phyloP scores from a whole-genome alignment of 1,284 basidiomycete species.

The Papiliotrema terrestris region DNA sequence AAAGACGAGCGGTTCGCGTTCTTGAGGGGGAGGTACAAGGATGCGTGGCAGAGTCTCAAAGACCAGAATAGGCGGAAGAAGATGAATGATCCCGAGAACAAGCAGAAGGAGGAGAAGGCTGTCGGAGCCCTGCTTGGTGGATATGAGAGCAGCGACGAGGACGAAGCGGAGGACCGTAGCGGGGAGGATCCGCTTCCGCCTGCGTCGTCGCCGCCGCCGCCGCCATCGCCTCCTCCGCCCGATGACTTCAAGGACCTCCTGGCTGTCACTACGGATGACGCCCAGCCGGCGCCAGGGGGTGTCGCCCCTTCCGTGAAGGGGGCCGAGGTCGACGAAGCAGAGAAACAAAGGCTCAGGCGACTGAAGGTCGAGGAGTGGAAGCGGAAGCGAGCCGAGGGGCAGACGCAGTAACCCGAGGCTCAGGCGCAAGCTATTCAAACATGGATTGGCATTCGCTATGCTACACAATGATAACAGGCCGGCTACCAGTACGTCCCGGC shows the following conservation, averaged over 20 bases:
- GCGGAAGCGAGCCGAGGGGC: constrained; percentile 8
- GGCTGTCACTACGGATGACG: neutral
- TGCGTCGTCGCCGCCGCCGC: constrained; percentile 10
- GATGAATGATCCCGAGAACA: constrained; percentile 6
- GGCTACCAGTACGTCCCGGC: too few species aligned
- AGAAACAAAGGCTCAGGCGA: constrained; percentile 20
- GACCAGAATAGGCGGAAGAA: constrained; percentile 12
- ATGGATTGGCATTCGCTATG: neutral
- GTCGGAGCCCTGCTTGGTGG: constrained; percentile 39
- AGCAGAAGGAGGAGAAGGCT: constrained; percentile 14
- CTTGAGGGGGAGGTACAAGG: constrained; percentile 66
- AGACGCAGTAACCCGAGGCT: constrained; percentile 5
- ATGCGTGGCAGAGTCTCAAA: constrained; percentile 56
- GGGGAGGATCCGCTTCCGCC: constrained; percentile 2
- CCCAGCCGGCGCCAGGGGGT: neutral
- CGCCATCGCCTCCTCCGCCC: constrained; percentile 9
- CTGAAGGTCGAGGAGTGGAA: constrained; percentile 31
- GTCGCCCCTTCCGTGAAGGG: too few species aligned
- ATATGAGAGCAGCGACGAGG: constrained; percentile 41
- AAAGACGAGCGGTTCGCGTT: constrained; percentile 68
- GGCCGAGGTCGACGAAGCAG: constrained; percentile 15
- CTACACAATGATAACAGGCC: too few species aligned
- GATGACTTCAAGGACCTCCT: neutral
- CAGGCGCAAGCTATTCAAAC: too few species aligned
- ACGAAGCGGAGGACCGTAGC: constrained; percentile 10